Percentiles rank a stretch among this genome's conserved stretches.
Conservation (phyloP, 768 basidiomycete genomes). For the Wakefieldia striispora region DNA sequence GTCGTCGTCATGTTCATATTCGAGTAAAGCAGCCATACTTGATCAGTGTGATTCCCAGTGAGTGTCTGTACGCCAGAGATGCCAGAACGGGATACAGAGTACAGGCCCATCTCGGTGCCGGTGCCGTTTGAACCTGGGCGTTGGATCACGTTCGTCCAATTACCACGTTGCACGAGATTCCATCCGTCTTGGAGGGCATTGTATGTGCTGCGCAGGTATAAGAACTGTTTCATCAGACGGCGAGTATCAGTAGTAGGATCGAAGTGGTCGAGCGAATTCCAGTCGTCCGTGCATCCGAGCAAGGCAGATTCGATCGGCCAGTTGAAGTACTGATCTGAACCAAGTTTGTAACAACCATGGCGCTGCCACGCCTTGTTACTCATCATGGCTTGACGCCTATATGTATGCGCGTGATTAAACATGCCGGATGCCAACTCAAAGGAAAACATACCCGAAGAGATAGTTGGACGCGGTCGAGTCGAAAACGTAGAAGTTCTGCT, state of each 20-base stretch:
- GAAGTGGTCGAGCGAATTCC: slow-evolving; percentile 94
- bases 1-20: slow-evolving; percentile 78
- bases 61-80: slow-evolving; percentile 60
- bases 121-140: slow-evolving; percentile 85
- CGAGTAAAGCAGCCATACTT: slow-evolving; percentile 82
- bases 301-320: slow-evolving; percentile 79
- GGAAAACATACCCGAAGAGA: slow-evolving; percentile 67
- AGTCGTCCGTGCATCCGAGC: slow-evolving; percentile 83
- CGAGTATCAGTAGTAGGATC: slow-evolving; percentile 82
- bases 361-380: slow-evolving; percentile 84
- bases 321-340: slow-evolving; percentile 92
- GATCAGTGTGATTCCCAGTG: slow-evolving; percentile 55
- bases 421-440: background rate
- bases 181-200: slow-evolving; percentile 83
- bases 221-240: slow-evolving; percentile 70
- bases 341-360: slow-evolving; percentile 89
- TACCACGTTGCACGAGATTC: slow-evolving; percentile 77
- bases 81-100: slow-evolving; percentile 72
- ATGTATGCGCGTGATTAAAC: background rate
- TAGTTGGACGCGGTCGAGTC: slow-evolving; percentile 92
- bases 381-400: slow-evolving; percentile 90
- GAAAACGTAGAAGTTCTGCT: slow-evolving; percentile 84
- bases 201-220: slow-evolving; percentile 66
- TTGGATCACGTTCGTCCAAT: slow-evolving; percentile 77
- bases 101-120: slow-evolving; percentile 82